Percentiles rank a stretch among this genome's conserved stretches.
Conservation (phyloP, 2,329 filamentous ascomycete species). For the Trichoderma sp. region DNA sequence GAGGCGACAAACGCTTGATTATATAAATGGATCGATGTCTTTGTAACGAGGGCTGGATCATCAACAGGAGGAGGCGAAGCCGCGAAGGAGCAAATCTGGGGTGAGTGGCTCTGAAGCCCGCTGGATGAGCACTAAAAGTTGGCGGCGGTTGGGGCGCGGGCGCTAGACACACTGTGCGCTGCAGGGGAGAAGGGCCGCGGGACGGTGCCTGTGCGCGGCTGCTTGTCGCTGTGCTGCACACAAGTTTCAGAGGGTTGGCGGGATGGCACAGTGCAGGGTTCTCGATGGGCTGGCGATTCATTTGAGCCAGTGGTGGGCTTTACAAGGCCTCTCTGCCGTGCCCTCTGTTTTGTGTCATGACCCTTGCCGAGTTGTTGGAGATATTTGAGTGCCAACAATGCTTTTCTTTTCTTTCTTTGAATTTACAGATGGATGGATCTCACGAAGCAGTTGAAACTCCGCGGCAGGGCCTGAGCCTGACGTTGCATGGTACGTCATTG, state of each 20-base stretch:
- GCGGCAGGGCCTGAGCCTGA: background rate
- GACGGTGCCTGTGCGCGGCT: background rate
- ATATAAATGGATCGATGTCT: background rate
- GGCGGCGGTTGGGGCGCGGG: background rate
- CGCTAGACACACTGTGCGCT: slow-evolving; percentile 14
- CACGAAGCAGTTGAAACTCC: background rate
- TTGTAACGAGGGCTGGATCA: background rate
- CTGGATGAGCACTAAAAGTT: background rate
- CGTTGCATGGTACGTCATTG: slow-evolving; percentile 14
- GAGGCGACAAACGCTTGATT: background rate
- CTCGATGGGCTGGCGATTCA: background rate
- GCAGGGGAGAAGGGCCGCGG: background rate
- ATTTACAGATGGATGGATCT: background rate
- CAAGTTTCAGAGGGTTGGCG: background rate
- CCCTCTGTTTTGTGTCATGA: slow-evolving; percentile 5
- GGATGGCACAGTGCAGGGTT: slow-evolving; percentile 6
- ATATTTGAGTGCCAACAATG: too few species aligned
- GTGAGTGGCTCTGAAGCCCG: background rate
- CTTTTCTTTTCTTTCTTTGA: background rate
- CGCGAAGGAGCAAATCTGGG: slow-evolving; percentile 22
- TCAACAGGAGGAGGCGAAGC: slow-evolving; percentile 25
- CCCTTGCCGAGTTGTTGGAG: background rate
- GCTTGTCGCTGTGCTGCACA: background rate
- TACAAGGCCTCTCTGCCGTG: background rate
- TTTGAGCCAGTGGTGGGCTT: background rate